Evolutionary conservation across 225 moss, liverwort and hornwort genomes (phyloP).

Genomic region (Bryum argenteum): DNA sequence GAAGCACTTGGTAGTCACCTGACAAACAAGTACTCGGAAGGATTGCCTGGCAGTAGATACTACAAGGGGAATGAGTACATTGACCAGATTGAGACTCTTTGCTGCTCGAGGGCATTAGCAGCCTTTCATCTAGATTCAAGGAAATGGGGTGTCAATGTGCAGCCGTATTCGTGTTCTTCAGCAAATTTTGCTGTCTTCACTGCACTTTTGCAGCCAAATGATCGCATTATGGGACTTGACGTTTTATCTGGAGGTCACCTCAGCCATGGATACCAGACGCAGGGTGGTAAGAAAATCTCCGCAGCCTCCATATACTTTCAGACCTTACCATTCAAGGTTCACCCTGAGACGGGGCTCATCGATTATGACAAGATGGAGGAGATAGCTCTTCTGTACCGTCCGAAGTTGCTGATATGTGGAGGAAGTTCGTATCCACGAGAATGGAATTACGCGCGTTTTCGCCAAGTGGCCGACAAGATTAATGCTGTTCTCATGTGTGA

Average conservation of each 20-base stretch:
- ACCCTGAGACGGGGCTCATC: conserved; percentile 69
- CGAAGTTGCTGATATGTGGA: conserved; percentile 84
- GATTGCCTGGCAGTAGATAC: conserved; percentile 76
- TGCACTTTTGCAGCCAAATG: conserved; percentile 80
- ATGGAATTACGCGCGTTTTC: conserved; percentile 87
- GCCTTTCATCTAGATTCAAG: conserved; percentile 76
- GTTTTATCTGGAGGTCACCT: conserved; percentile 68
- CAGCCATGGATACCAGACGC: conserved; percentile 53
- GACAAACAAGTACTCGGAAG: conserved; percentile 93
- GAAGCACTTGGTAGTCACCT: conserved; percentile 89
- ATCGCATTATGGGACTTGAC: conserved; percentile 91
- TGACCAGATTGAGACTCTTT: conserved; percentile 84
- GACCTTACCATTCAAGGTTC: conserved; percentile 81
- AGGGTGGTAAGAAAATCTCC: conserved; percentile 80
- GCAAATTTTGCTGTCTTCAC: conserved; percentile 92
- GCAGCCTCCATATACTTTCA: conserved; percentile 89
- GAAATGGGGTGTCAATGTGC: conserved; percentile 93
- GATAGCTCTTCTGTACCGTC: conserved; percentile 70
- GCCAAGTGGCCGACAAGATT: conserved; percentile 76
- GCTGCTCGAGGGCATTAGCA: conserved; percentile 62
- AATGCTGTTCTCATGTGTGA: conserved; percentile 90
- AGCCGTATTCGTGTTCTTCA: conserved; percentile 89
- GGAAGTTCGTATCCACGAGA: conserved; percentile 89
- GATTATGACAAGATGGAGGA: conserved; percentile 92
- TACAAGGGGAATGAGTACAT: conserved; percentile 87